Evolutionary conservation across 176 grass and related monocot genomes (phyloP), one percentile per base, ranked within the genome.

Genomic region (Stipa capillata): DNA sequence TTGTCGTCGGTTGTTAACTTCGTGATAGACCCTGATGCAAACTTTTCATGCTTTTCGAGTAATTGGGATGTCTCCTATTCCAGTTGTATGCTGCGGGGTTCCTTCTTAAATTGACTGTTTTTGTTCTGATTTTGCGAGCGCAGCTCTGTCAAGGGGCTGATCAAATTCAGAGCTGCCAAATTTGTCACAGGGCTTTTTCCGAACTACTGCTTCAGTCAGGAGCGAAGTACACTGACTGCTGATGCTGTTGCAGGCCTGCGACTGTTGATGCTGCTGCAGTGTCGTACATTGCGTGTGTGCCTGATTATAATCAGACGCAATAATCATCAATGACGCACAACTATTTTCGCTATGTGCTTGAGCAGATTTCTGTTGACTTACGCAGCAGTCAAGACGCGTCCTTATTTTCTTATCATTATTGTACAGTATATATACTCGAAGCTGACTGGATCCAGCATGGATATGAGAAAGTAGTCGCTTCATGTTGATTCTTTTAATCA

Each of bases 1-100:
- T 61, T 69, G 61, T 44, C 71, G 65, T 75, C 3, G 55, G 54
- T 80, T 39, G 70, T 84, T 77, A 37, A 72, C 72, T 82, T 57
- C 5, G 18, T 41, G 36, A 72, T 74, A 74, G 35, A 83, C 69
- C 56, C 20, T 74, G 10, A 61, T 85, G 77, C 11, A 65, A 58
- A 85, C 71, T 34, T 85, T 11, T 47, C 17, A 37, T 65, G 33
- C 8, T 37, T 0, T 39, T n/a, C n/a, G 3, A 21, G 65, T 88
- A 37, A 21, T 57, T 76, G 40, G 48, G 10, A 21, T 5, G 28
- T 66, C 36, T 43, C 12, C 20, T 53, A 41, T 59, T 50, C 14
- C 8, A 18, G 8, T 61, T 42, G 75, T 13, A 25, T 42, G 11
- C 66, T 2, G 1, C n/a, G 21, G 74, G 4, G 5, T 78, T 33